Conservation (phyloP, 805 yeast species). For the Danielia reshetovae region DNA sequence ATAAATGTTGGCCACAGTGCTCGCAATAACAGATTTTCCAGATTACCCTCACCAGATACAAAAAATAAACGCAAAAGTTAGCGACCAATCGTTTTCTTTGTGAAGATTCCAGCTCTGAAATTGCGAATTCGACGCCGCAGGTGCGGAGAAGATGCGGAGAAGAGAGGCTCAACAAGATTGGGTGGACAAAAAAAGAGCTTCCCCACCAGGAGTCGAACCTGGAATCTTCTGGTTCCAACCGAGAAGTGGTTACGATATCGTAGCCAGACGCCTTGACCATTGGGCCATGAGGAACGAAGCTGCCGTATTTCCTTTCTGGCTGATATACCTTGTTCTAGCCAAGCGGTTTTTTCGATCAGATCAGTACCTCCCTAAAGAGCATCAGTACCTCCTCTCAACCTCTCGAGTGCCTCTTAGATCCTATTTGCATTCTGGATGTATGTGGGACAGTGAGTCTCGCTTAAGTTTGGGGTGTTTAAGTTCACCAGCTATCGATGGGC, state of each 20-base stretch:
- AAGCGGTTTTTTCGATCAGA: too few relatives aligned
- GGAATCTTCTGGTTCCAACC: conserved; percentile 47
- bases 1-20: background rate
- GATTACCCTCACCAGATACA: too few relatives aligned
- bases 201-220: conserved; percentile 52
- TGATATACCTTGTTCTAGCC: background rate
- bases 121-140: background rate
- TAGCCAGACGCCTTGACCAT: conserved; percentile 72
- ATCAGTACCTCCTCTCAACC: too few relatives aligned
- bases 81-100: too few relatives aligned
- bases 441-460: too few relatives aligned
- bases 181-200: conserved; percentile 40
- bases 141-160: background rate
- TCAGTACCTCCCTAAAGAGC: too few relatives aligned
- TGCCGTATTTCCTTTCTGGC: conserved; percentile 4
- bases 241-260: conserved; percentile 45
- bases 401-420: too few relatives aligned
- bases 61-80: background rate
- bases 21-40: too few relatives aligned
- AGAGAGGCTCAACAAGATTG: background rate
- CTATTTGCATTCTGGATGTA: too few relatives aligned
- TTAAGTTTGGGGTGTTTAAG: too few relatives aligned
- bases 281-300: conserved; percentile 66
- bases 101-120: too few relatives aligned
- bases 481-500: too few relatives aligned